Evolutionary conservation across 2,329 filamentous ascomycete genomes (phyloP).

Genomic region (Ambrosiella cleistominuta): DNA sequence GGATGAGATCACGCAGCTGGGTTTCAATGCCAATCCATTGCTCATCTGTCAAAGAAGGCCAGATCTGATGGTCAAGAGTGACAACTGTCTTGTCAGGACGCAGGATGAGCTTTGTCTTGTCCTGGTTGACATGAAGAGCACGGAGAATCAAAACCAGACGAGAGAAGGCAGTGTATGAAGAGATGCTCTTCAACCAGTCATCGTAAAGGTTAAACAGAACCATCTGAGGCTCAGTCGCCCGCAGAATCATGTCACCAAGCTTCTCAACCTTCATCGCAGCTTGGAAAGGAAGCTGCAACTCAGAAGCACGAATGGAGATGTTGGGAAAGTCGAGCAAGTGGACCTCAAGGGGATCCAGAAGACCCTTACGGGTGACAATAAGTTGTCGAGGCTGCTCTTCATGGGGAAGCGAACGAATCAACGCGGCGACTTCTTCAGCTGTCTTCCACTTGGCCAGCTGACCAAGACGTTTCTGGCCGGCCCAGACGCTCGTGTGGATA

Average conservation of each 20-base stretch:
- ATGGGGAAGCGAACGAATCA: conserved; percentile 86
- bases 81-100: conserved; percentile 96
- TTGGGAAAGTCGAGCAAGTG: conserved; percentile 97
- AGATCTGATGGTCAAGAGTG: conserved; percentile 97
- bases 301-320: conserved; percentile 93
- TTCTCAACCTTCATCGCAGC: conserved; percentile 99
- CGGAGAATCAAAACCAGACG: conserved; percentile 83
- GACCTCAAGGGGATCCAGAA: conserved; percentile 90
- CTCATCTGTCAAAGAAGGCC: conserved; percentile 84
- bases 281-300: conserved; percentile 94
- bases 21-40: conserved; percentile 99
- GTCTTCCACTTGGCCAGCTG: conserved; percentile 99
- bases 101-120: conserved; percentile 92
- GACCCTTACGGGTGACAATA: conserved; percentile 92
- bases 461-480: conserved; percentile 94
- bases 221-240: conserved; percentile 98
- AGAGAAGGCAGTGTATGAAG: conserved; percentile 96
- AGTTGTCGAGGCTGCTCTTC: conserved; percentile 98
- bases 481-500: conserved; percentile 98
- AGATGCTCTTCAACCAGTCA: conserved; percentile 96
- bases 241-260: conserved; percentile 94
- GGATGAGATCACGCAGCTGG: conserved; percentile 80
- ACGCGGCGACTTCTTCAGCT: conserved; percentile 93
- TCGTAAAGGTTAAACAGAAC: conserved; percentile 98
- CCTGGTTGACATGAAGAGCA: conserved; percentile 90